These are phyloP conservation scores for Umbelopsis sp. DNA, from an alignment of 371 early-diverging fungal genomes.

Conservation along the genomic window DNA sequence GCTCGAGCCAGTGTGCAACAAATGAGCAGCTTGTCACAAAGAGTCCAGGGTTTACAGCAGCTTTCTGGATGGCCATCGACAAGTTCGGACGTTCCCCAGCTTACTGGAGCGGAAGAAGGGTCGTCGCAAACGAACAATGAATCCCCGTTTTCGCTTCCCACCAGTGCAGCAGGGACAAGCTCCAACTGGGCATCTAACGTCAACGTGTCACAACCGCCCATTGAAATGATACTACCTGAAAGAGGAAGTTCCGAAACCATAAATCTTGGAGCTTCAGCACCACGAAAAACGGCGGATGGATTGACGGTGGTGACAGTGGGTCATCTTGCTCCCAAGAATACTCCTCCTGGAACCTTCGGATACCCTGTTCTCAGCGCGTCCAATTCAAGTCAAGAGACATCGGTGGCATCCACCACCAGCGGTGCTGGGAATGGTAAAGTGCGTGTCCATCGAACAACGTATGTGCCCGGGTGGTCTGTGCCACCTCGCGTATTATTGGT, in stretches of 20 bases:
- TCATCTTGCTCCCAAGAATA: slow-evolving; percentile 4
- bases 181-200: not conserved
- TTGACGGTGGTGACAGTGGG: slow-evolving; percentile 6
- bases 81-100: not conserved
- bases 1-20: slow-evolving; percentile 23
- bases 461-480: slow-evolving; percentile 58
- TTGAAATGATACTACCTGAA: not conserved
- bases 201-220: slow-evolving; percentile 8
- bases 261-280: slow-evolving; percentile 11
- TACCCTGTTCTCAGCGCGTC: not conserved
- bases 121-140: not conserved
- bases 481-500: slow-evolving; percentile 75
- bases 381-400: not conserved
- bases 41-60: not conserved
- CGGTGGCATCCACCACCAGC: slow-evolving; percentile 19
- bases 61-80: slow-evolving; percentile 5
- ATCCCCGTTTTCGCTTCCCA: not conserved
- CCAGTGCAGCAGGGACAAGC: not conserved
- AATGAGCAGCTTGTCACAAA: slow-evolving; percentile 19
- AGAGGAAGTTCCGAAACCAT: slow-evolving; percentile 1
- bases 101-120: not conserved
- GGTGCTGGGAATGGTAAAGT: not conserved
- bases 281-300: slow-evolving; percentile 12
- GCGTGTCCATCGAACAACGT: slow-evolving; percentile 27
- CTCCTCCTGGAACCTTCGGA: slow-evolving; percentile 10